Evolutionary conservation across 768 basidiomycete species (phyloP).

Genomic region (Lanmaoa rubissima): DNA sequence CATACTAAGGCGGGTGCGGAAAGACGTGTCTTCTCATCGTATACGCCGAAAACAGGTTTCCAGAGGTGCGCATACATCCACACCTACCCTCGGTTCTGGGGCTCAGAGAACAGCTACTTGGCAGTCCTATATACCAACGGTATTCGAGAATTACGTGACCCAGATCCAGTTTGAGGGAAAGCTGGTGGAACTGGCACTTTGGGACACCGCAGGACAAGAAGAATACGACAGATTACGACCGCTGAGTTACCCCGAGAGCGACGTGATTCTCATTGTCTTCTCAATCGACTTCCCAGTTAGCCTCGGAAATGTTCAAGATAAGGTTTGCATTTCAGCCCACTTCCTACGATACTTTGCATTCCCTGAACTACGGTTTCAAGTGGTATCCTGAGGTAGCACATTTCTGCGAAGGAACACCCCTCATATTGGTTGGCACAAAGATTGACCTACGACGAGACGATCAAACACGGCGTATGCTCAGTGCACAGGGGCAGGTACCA

Average conservation of each 20-base stretch:
- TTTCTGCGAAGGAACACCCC: conserved; percentile 85
- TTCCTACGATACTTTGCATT: not conserved
- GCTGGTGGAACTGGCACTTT: conserved; percentile 91
- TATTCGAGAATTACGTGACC: conserved; percentile 93
- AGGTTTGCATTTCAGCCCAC: conserved; percentile 46
- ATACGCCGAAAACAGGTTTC: conserved; percentile 94
- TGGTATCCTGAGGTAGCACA: conserved; percentile 94
- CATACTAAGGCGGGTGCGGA: conserved; percentile 69
- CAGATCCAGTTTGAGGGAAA: conserved; percentile 85
- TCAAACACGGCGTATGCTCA: conserved; percentile 81
- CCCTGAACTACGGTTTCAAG: conserved; percentile 39
- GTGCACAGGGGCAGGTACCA: conserved; percentile 83
- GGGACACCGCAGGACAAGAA: conserved; percentile 98
- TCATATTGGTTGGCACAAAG: conserved; percentile 93
- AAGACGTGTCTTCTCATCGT: conserved; percentile 97
- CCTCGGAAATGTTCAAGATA: conserved; percentile 87
- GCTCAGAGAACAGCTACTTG: conserved; percentile 15
- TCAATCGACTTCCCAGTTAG: conserved; percentile 91
- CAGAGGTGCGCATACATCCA: conserved; percentile 63
- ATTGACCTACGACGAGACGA: conserved; percentile 87
- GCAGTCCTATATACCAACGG: conserved; percentile 89
- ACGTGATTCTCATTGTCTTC: conserved; percentile 93
- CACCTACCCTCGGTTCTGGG: conserved; percentile 3
- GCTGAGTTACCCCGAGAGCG: conserved; percentile 83
- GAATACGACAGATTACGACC: conserved; percentile 91